phyloP scores from a whole-genome alignment of 225 moss, liverwort and hornwort species.

The Pseudisothecium myosuroides region DNA sequence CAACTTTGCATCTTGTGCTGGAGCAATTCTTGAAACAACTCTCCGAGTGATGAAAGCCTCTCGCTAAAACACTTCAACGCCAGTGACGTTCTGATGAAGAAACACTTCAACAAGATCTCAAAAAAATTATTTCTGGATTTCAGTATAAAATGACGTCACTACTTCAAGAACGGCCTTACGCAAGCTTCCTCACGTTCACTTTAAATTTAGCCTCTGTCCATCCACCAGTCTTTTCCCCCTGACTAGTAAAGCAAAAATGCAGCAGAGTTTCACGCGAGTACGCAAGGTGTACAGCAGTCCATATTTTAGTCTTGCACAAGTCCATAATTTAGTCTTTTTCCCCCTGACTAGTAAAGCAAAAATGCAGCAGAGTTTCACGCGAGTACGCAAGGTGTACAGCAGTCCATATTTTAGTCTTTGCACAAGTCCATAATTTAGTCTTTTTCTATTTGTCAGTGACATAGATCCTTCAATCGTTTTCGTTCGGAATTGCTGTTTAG shows the following conservation, averaged over 20 bases:
- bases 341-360: accelerated
- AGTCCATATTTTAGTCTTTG: accelerated
- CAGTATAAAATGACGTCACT: neutral
- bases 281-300: too few relatives aligned
- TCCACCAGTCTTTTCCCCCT: neutral
- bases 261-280: neutral
- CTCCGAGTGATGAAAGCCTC: neutral
- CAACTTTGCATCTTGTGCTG: neutral
- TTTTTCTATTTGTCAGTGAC: neutral
- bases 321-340: accelerated
- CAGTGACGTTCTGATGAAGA: neutral
- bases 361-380: too few relatives aligned
- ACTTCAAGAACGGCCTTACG: neutral
- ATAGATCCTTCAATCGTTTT: neutral
- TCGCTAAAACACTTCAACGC: too few relatives aligned
- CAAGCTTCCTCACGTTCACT: neutral
- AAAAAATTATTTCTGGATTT: neutral
- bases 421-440: accelerated
- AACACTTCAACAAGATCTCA: neutral
- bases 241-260: accelerated
- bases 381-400: neutral
- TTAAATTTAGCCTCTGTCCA: neutral
- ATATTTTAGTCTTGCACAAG: too few relatives aligned
- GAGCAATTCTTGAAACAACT: too few relatives aligned
- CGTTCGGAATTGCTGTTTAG: neutral